Conservation (phyloP, 139 green algal species). For the Chlamydomonas urium region DNA sequence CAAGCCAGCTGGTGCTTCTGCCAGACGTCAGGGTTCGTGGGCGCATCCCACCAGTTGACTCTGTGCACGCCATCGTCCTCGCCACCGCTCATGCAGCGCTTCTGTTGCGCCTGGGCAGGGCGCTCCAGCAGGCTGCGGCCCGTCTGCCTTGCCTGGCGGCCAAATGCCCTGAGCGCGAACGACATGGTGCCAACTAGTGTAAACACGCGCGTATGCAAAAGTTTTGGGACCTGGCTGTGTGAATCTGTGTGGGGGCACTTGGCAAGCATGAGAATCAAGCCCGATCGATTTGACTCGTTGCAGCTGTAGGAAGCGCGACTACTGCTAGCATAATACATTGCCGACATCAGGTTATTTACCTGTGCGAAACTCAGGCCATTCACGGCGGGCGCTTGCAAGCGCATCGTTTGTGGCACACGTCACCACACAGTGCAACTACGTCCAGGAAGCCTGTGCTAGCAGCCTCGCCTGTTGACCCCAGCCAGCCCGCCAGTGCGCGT, state of each 20-base stretch:
- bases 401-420: no score
- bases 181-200: conserved; percentile 1
- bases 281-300: not conserved
- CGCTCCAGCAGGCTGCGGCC: conserved; percentile 2
- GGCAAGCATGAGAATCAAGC: not conserved
- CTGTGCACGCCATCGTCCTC: conserved; percentile 15
- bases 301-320: not conserved
- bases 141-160: not conserved
- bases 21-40: conserved; percentile 39
- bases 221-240: not conserved
- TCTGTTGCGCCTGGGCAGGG: not conserved
- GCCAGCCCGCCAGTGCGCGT: no score
- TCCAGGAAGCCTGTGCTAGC: no score
- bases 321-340: not conserved
- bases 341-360: no score
- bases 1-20: conserved; percentile 32
- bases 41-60: conserved; percentile 56
- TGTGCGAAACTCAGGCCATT: no score
- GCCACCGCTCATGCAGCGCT: not conserved
- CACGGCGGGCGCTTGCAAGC: no score
- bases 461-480: no score
- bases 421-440: no score
- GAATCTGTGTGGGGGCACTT: not conserved
- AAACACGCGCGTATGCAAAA: not conserved
- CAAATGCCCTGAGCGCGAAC: conserved; percentile 6